Conservation (phyloP, 805 yeast species). For the Spathaspora boniae region DNA sequence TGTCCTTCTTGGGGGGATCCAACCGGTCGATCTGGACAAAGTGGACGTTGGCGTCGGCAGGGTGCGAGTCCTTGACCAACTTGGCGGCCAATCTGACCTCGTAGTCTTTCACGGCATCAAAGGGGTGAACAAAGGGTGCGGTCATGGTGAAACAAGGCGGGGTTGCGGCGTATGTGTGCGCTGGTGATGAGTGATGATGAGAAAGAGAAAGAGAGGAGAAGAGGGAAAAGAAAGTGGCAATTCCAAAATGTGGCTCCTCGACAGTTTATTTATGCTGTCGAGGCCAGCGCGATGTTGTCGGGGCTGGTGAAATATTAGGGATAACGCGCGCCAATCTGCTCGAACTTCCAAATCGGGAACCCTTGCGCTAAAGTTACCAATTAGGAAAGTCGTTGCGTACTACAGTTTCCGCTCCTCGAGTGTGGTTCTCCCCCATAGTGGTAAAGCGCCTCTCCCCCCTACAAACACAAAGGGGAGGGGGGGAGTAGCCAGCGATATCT, state of each 20-base stretch:
- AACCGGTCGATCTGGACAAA: conserved; percentile 63
- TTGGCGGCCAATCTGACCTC: conserved; percentile 58
- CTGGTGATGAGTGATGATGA: conserved; percentile 1
- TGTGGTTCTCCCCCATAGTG: no score
- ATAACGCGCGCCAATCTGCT: no score
- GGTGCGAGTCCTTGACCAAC: conserved; percentile 56
- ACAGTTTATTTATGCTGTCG: no score
- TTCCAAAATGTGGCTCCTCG: no score
- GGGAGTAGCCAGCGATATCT: no score
- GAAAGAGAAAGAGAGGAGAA: background rate
- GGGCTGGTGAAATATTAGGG: no score
- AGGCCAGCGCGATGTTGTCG: no score
- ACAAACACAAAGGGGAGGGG: no score
- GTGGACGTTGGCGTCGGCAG: conserved; percentile 52
- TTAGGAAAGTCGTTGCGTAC: no score
- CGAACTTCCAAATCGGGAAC: background rate
- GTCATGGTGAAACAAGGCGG: conserved; percentile 7
- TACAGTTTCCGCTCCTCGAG: no score
- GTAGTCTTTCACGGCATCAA: conserved; percentile 54
- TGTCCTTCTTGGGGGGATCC: conserved; percentile 77
- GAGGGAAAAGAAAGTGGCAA: no score
- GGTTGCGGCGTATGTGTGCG: conserved; percentile 5
- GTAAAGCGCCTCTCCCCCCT: no score
- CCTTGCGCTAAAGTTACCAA: background rate
- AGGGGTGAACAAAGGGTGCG: conserved; percentile 56